Base-by-base conservation (phyloP, 345 rosid species). In the Bruguiera parviflora region DNA sequence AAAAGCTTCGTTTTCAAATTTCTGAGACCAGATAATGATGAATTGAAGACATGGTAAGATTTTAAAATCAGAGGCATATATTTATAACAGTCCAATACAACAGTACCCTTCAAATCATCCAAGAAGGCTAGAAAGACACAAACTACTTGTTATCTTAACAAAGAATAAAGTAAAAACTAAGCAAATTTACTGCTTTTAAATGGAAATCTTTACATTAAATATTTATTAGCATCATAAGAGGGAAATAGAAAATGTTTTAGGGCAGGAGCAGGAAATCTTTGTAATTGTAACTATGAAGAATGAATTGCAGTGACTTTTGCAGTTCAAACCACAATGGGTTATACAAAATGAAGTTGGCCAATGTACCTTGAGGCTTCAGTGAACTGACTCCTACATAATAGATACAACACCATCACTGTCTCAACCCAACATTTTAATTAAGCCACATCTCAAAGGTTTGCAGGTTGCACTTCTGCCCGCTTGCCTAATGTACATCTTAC, bases 1-100 rank as follows among this genome's bases (percentile, higher is more conserved):
- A 69, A 64, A 35, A 43, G 79, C 74, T 78, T 82, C 93, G 65
- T 87, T 87, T 76, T 80, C 79, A 39, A 77, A 74, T 75, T 72
- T 85, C 97, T 89, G 84, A 5, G 37, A 43, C 16, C 18, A 43
- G 5, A 43, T 13, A 43, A 39, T 39, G 47, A 39, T 11, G 16
- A 39, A 43, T 43, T 43, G 49, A 13, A 15, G 49, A 61, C 65
- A 67, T 69, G 72, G 59, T 71, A 61, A 72, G 51, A 61, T n/a
- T 28, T 24, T 56, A 10, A 56, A 24, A 8, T 56, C 28, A 56
- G 19, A 27, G 18, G 10, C 19, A 16, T 22, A 27, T 56, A 8
- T 27, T 10, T 21, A 22, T 55, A 18, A 56, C 25, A 4, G 24
- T 56, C 24, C 25, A 56, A 21, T 24, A 28, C 27, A 43, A 52